Evolutionary conservation across 805 yeast species (phyloP), one percentile per base, ranked within the genome.

Genomic region (Saccharomycopsis fibuligera): DNA sequence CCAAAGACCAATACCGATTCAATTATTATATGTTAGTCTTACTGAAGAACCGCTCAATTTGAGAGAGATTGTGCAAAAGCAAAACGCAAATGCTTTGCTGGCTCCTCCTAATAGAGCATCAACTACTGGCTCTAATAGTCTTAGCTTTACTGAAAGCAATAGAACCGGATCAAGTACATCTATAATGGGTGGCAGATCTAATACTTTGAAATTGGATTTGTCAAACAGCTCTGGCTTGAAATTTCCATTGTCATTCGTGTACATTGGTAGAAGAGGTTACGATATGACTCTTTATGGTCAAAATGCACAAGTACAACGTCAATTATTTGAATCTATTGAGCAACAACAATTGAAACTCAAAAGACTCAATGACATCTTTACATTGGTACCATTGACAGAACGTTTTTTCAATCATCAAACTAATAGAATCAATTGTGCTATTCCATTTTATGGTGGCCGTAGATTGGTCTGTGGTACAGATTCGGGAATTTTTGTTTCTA

Each of bases 361-460:
- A 47, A 79, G 74, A 44, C 77, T 79, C 47, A 78, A 88, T 52
- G 93, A 88, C 57, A 83, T 91, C 54, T 89, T 85, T 64, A 81
- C 93, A 1, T 68, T 83, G 54, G 79, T 82, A 16, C 83, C 88
- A 53, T 72, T 87, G 48, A 86, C 84, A 55, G 81, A 87, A 22
- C 73, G 84, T 53, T 79, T 79, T 59, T 90, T 90, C 64, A 88
- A 80, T 55, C 78, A 81, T 43, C 70, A 47, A 33, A 73, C 73
- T 19, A 80, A 90, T 60, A 78, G 84, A 53, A 86, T 91, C 58
- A 89, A 87, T 61, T 89, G 97, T 69, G 91, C 89, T 25, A 89
- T 86, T 35, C 95, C 96, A 30, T 84, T 86, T 63, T 96, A 93
- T 61, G 96, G 96, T 46, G 98, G 98, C 19, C 77, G 95, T 55